These are phyloP conservation scores for Hirsutella rhossiliensis DNA, from an alignment of 2,329 filamentous ascomycete genomes.

Conservation along the genomic window DNA sequence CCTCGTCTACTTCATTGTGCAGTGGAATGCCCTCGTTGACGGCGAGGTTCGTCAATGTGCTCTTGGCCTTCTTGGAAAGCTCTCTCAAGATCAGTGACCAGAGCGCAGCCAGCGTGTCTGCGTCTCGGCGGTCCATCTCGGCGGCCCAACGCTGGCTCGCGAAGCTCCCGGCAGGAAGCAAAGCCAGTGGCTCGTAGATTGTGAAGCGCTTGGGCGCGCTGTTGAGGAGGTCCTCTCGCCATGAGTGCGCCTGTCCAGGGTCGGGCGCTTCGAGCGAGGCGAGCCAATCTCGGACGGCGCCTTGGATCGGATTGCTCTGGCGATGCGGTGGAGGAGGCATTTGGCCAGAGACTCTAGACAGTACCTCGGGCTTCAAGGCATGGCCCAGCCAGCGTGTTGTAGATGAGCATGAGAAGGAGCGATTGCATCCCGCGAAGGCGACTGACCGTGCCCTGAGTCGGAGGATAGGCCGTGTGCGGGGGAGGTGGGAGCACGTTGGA, in stretches of 20 bases:
- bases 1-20: constrained; percentile 15
- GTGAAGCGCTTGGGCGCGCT: constrained; percentile 45
- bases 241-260: constrained; percentile 2
- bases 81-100: constrained; percentile 36
- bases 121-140: constrained; percentile 17
- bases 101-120: constrained; percentile 19
- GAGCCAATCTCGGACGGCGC: constrained; percentile 18
- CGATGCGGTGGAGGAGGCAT: constrained; percentile 7
- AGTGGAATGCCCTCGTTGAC: constrained; percentile 50
- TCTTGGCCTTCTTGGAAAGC: constrained; percentile 29
- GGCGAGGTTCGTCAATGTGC: constrained; percentile 41
- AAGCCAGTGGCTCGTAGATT: constrained; percentile 47
- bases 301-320: constrained; percentile 17
- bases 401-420: too few relatives aligned
- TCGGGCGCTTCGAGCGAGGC: constrained; percentile 1
- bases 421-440: too few relatives aligned
- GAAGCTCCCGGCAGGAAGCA: constrained; percentile 49
- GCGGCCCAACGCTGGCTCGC: constrained; percentile 24
- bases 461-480: too few relatives aligned
- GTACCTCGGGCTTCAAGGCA: not conserved
- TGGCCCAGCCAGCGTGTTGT: not conserved
- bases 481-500: too few relatives aligned
- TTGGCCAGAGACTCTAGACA: constrained; percentile 8
- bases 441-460: too few relatives aligned
- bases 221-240: constrained; percentile 19